A percentile compares a stretch with the other conserved stretches of the same genome.
phyloP scores from a whole-genome alignment of 768 basidiomycete species.

The Podaxis sp. region DNA sequence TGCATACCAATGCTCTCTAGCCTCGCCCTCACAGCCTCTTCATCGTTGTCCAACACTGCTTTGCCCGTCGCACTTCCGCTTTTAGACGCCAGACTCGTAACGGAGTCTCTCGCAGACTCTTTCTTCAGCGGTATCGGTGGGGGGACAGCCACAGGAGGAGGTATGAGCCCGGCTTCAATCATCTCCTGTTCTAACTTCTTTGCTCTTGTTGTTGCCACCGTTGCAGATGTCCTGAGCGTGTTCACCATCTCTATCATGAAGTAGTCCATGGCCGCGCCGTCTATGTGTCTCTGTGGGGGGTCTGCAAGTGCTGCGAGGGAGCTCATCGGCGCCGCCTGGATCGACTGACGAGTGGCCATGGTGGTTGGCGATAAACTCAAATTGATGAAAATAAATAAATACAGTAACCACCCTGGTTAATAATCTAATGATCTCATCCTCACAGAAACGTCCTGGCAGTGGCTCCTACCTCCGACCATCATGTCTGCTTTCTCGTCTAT shows the following conservation, averaged over 20 bases:
- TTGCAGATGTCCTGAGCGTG: conserved; percentile 72
- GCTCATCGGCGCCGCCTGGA: not conserved
- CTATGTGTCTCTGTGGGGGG: conserved; percentile 59
- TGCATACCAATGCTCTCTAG: conserved; percentile 84
- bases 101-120: conserved; percentile 42
- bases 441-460: too few species aligned
- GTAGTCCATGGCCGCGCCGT: conserved; percentile 78
- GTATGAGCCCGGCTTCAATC: conserved; percentile 74
- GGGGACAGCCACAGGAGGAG: conserved; percentile 42
- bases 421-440: too few species aligned
- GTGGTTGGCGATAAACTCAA: too few species aligned
- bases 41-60: conserved; percentile 59
- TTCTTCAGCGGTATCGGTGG: conserved; percentile 41
- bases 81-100: conserved; percentile 40
- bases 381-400: too few species aligned
- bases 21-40: conserved; percentile 65
- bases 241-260: conserved; percentile 81
- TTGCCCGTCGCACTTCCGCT: conserved; percentile 36
- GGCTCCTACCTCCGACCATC: not conserved
- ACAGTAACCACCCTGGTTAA: too few species aligned
- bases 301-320: conserved; percentile 47
- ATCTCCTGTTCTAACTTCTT: conserved; percentile 77
- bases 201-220: conserved; percentile 64
- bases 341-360: too few species aligned
- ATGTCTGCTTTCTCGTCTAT: conserved; percentile 15